Percentiles rank a stretch among this genome's conserved stretches.
These are phyloP conservation scores for Hanseniaspora pseudoguilliermondii DNA, from an alignment of 805 yeast genomes.

Conservation along the genomic window DNA sequence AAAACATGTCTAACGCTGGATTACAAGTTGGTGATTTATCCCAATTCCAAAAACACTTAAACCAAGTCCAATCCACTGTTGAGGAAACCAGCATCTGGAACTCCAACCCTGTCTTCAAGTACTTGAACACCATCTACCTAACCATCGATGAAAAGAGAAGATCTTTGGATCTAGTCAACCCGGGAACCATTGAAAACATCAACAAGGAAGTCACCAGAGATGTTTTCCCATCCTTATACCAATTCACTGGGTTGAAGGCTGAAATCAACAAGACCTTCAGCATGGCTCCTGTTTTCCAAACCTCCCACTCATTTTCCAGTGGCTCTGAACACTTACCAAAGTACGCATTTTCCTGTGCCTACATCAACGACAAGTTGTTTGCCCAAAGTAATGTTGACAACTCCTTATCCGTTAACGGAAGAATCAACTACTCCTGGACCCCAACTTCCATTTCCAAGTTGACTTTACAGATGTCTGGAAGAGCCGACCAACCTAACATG, in stretches of 20 bases:
- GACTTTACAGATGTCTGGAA: slow-evolving; percentile 64
- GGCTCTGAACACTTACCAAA: slow-evolving; percentile 81
- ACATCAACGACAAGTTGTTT: slow-evolving; percentile 72
- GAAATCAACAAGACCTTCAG: slow-evolving; percentile 86
- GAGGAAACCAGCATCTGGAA: slow-evolving; percentile 57
- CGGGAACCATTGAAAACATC: slow-evolving; percentile 89
- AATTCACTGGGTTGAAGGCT: slow-evolving; percentile 91
- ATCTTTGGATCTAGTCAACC: slow-evolving; percentile 71
- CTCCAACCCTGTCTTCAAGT: slow-evolving; percentile 70
- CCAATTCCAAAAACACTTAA: slow-evolving; percentile 38
- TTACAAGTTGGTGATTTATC: slow-evolving; percentile 49
- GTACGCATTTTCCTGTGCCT: slow-evolving; percentile 81
- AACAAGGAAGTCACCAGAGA: slow-evolving; percentile 89
- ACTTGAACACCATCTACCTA: slow-evolving; percentile 61
- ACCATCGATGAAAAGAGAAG: slow-evolving; percentile 65
- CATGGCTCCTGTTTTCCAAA: slow-evolving; percentile 90
- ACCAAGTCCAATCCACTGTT: slow-evolving; percentile 38
- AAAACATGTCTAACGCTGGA: slow-evolving; percentile 25
- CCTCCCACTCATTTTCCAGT: slow-evolving; percentile 80
- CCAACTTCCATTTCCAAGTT: slow-evolving; percentile 65
- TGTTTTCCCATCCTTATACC: slow-evolving; percentile 77
- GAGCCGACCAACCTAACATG: slow-evolving; percentile 77
- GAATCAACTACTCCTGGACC: slow-evolving; percentile 85
- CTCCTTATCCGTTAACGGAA: slow-evolving; percentile 72
- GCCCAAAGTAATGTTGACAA: slow-evolving; percentile 87